Evolutionary conservation across 495 filamentous ascomycete genomes (phyloP).

Genomic region (Hypomontagnella submonticulosa): DNA sequence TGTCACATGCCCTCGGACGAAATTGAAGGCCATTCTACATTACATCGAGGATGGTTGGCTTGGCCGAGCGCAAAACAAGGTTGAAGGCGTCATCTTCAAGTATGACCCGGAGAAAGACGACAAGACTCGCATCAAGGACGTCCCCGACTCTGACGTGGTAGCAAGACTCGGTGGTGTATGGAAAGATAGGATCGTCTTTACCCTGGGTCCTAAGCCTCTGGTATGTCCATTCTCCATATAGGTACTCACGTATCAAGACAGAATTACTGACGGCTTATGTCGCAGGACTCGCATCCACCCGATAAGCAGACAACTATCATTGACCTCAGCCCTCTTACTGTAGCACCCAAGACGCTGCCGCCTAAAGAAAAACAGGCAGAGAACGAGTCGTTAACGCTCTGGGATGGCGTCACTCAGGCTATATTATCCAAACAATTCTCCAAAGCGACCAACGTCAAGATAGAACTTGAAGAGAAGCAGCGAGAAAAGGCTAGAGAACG

Average conservation of each 20-base stretch:
- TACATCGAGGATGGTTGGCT: conserved; percentile 97
- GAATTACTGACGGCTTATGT: conserved; percentile 18
- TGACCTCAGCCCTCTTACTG: conserved; percentile 82
- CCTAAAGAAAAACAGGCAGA: conserved; percentile 79
- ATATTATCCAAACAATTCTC: conserved; percentile 85
- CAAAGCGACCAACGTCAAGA: conserved; percentile 85
- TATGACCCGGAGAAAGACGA: conserved; percentile 86
- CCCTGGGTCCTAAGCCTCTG: conserved; percentile 61
- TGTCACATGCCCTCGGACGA: conserved; percentile 85
- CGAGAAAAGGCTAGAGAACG: conserved; percentile 84
- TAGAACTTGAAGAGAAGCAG: conserved; percentile 91
- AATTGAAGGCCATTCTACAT: conserved; percentile 87
- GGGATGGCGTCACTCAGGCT: conserved; percentile 86
- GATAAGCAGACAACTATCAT: conserved; percentile 79
- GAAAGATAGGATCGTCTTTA: conserved; percentile 69
- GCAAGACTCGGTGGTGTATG: conserved; percentile 87
- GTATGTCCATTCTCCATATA: conserved; percentile 49
- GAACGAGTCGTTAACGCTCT: conserved; percentile 91
- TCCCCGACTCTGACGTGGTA: conserved; percentile 82
- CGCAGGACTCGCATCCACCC: conserved; percentile 54
- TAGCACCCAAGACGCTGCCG: conserved; percentile 80
- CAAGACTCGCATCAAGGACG: conserved; percentile 80
- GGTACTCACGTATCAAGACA: neutral
- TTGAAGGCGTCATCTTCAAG: conserved; percentile 90
- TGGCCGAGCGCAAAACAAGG: conserved; percentile 86